Evolutionary conservation across 805 yeast species (phyloP).

Genomic region (Hanseniaspora hatyaiensis): DNA sequence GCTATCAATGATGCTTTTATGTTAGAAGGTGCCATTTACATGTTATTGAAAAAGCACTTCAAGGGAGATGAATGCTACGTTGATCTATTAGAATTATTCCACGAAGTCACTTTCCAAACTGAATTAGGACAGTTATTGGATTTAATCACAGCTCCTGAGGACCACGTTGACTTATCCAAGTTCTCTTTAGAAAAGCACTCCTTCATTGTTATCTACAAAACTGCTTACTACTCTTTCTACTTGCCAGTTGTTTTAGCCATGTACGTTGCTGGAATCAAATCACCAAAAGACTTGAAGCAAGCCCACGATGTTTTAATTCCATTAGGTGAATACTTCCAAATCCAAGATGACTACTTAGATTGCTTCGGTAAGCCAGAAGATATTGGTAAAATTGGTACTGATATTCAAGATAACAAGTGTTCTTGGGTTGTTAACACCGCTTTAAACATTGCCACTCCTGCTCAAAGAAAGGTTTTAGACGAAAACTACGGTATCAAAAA

Average conservation of each 20-base stretch:
- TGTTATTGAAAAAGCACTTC: constrained; percentile 81
- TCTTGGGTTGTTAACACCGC: constrained; percentile 96
- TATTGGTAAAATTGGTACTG: constrained; percentile 97
- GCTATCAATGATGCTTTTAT: constrained; percentile 96
- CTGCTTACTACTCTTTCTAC: constrained; percentile 95
- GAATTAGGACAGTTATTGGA: constrained; percentile 94
- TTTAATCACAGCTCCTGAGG: constrained; percentile 94
- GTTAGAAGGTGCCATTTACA: constrained; percentile 89
- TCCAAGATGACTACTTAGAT: constrained; percentile 94
- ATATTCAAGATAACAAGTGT: constrained; percentile 95
- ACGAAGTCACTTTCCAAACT: constrained; percentile 94
- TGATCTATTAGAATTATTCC: constrained; percentile 85
- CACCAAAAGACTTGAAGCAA: constrained; percentile 69
- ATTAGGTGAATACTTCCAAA: constrained; percentile 95
- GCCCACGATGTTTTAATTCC: constrained; percentile 81
- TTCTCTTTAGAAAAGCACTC: constrained; percentile 84
- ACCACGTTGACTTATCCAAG: constrained; percentile 74
- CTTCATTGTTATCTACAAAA: constrained; percentile 89
- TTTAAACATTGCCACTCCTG: constrained; percentile 59
- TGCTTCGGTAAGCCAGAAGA: constrained; percentile 95
- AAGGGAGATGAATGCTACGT: constrained; percentile 69
- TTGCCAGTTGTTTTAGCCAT: constrained; percentile 94
- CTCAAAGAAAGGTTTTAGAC: constrained; percentile 73
- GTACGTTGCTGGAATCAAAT: constrained; percentile 73
- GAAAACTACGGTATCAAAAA: constrained; percentile 83